Conservation (phyloP, 805 yeast species). For the Kodamaea kaohsiungensis region DNA sequence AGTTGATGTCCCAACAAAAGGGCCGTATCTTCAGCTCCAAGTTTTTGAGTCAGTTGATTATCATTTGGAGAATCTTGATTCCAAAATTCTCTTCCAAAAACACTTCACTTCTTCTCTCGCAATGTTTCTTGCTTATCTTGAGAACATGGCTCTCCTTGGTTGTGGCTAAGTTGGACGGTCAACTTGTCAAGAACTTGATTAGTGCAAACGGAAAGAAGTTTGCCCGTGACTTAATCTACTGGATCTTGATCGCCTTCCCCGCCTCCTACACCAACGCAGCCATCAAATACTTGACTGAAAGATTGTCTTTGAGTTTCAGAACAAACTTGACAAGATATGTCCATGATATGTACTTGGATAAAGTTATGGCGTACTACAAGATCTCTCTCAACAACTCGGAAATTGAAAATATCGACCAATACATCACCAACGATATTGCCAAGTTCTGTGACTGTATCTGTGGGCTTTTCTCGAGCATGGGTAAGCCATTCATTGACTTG, state of each 20-base stretch:
- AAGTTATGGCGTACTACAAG: constrained; percentile 81
- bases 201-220: constrained; percentile 77
- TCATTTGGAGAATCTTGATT: constrained; percentile 80
- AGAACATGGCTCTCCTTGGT: constrained; percentile 86
- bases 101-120: constrained; percentile 63
- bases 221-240: constrained; percentile 72
- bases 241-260: constrained; percentile 91
- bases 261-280: constrained; percentile 92
- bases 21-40: constrained; percentile 50
- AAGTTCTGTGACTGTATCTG: constrained; percentile 81
- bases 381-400: constrained; percentile 58
- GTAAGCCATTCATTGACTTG: constrained; percentile 88
- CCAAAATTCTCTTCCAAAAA: constrained; percentile 73
- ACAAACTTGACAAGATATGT: constrained; percentile 80
- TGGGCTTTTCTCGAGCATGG: constrained; percentile 81
- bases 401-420: constrained; percentile 76
- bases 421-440: constrained; percentile 80
- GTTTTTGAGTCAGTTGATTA: constrained; percentile 69
- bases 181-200: constrained; percentile 84
- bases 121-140: constrained; percentile 70
- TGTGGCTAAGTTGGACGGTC: constrained; percentile 90
- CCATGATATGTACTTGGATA: constrained; percentile 86
- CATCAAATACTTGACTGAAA: constrained; percentile 74
- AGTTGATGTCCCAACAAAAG: constrained; percentile 25
- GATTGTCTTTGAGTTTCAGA: constrained; percentile 80